Evolutionary conservation across 148 eudicot species (phyloP), one percentile per base, ranked within the genome.

Genomic region (Pouteria glomerata): DNA sequence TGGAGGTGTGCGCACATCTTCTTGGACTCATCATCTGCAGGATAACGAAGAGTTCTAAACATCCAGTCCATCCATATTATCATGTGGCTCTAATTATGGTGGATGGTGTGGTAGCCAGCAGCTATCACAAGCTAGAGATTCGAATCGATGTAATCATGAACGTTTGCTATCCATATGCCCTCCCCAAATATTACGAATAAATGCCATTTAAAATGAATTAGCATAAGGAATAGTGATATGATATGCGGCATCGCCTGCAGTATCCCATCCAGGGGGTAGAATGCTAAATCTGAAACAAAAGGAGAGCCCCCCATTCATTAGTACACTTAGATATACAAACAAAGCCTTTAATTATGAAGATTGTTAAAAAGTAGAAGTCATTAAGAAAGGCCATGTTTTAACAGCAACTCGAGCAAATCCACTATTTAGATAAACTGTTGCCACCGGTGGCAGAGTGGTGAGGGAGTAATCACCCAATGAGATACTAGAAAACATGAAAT

Each of bases 91-190:
- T 91, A 94, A 69, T 94, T 94, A 62, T 91, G 98, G 80, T 94
- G 98, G 60, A 91, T 85, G 48, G 97, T 94, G 72, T 94, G 98
- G 76, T 94, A 91, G 24, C 96, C 98, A 0, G 98, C 98, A 27
- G 97, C 98, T 97, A 94, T 94, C 6, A 94, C 87, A 0, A 96
- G 98, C 97, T 96, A 94, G 58, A 89, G 1, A 58, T 89, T 88
- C 8, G 85, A 93, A 34, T 94, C 73, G 34, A 94, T 84, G 79
- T 96, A 91, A 70, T 94, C 98, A 31, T 94, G 98, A 61, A 94
- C 87, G 51, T 94, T 94, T n/a, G 93, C 96, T 0, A 96, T 91
- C 98, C 98, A 91, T 35, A 94, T 74, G 55, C 73, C 89, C 74
- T 91, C 98, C 1, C 88, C 42, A 59, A 86, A 89, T 24, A 94